These are phyloP conservation scores for Pichia sp. DNA, from an alignment of 1,139 yeast genomes.

Conservation along the genomic window DNA sequence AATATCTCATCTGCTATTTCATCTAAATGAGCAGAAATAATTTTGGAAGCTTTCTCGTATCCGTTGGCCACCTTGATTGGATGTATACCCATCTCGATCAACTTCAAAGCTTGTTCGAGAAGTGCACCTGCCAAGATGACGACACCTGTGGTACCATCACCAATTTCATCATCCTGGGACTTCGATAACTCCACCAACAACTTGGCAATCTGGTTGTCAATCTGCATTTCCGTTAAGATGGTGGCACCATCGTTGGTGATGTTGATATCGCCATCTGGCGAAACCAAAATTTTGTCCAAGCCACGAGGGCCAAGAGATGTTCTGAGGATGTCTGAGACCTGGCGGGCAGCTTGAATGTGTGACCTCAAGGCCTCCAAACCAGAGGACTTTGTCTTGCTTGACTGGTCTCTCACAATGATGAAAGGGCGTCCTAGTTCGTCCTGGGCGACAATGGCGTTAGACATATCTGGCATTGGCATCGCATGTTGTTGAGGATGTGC, in stretches of 20 bases:
- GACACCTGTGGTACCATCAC: slow-evolving; percentile 99
- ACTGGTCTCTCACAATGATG: slow-evolving; percentile 96
- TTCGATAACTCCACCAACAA: slow-evolving; percentile 87
- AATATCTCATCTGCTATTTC: slow-evolving; percentile 60
- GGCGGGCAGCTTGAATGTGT: slow-evolving; percentile 92
- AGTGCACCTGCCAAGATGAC: slow-evolving; percentile 94
- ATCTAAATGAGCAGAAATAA: slow-evolving; percentile 78
- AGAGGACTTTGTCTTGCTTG: slow-evolving; percentile 84
- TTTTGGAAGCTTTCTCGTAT: slow-evolving; percentile 92
- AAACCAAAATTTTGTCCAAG: slow-evolving; percentile 87
- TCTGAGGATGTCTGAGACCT: slow-evolving; percentile 88
- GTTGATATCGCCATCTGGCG: slow-evolving; percentile 95
- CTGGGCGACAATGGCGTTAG: slow-evolving; percentile 97
- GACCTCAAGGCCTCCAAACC: slow-evolving; percentile 95
- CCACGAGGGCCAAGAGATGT: slow-evolving; percentile 97
- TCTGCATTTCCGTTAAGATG: slow-evolving; percentile 90
- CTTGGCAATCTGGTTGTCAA: slow-evolving; percentile 94
- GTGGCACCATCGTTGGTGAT: slow-evolving; percentile 99
- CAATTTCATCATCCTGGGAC: slow-evolving; percentile 98
- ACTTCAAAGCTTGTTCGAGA: slow-evolving; percentile 88
- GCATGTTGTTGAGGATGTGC: slow-evolving; percentile 31
- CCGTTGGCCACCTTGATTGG: slow-evolving; percentile 97
- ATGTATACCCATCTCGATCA: slow-evolving; percentile 94
- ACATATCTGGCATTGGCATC: slow-evolving; percentile 86
- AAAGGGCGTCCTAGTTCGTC: slow-evolving; percentile 99